A percentile compares a stretch with the other conserved stretches of the same genome.
These are phyloP conservation scores for Neurospora cerealis DNA, from an alignment of 495 filamentous ascomycete species.

Conservation along the genomic window DNA sequence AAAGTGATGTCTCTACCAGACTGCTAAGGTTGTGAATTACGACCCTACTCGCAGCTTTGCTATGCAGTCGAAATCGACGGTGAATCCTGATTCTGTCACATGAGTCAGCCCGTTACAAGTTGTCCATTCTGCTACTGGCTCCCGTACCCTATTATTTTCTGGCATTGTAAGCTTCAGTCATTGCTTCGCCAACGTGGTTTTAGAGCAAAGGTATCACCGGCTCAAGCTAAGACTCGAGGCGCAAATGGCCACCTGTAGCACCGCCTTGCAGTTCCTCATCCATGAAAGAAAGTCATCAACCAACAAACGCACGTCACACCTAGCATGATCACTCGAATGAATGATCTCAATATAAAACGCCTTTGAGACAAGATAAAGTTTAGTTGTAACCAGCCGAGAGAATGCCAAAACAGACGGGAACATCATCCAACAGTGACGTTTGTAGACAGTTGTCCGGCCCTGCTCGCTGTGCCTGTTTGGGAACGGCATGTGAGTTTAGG, in stretches of 20 bases:
- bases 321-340: not conserved
- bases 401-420: not conserved
- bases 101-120: not conserved
- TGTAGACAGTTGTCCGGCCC: not conserved
- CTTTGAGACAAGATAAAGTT: not conserved
- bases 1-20: not conserved
- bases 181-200: not conserved
- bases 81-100: not conserved
- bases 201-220: not conserved
- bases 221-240: not conserved
- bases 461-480: not conserved
- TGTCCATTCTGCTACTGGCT: not conserved
- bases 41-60: not conserved
- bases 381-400: not conserved
- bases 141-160: not conserved
- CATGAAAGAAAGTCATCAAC: not conserved
- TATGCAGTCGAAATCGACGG: not conserved
- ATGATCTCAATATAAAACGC: not conserved
- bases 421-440: not conserved
- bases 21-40: not conserved
- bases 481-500: not conserved
- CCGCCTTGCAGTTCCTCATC: not conserved
- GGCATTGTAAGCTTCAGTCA: not conserved
- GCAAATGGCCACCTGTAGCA: not conserved
- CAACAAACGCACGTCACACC: not conserved